Evolutionary conservation across 768 basidiomycete species (phyloP), one percentile per base, ranked within the genome.

Genomic region (Rhodosporidiobolus sp.): DNA sequence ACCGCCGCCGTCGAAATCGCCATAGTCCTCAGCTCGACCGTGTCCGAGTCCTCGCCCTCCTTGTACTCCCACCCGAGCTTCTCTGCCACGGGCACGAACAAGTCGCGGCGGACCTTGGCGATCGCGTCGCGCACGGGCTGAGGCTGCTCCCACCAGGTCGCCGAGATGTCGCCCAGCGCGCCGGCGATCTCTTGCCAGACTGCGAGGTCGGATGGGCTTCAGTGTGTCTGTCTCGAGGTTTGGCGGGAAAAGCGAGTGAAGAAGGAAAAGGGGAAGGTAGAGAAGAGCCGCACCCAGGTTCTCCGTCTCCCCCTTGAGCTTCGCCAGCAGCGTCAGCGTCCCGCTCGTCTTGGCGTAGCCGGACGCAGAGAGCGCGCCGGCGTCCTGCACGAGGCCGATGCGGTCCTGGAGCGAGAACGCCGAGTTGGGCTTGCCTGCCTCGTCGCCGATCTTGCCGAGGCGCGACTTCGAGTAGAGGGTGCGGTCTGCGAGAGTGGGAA

Each of bases 361-460:
- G 28, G 92, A 90, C 78, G 88, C 87, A 60, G 91, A 86, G 43
- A 97, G 85, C 1, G 89, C 89, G 78, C 90, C 84, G 1, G 89
- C 85, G 77, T 98, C 96, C 60, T 89, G 86, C 30, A 95, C 87
- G 35, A 99, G 84, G 26, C 94, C 94, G 77, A 97, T 88, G 32
- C 77, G 87, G 79, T 99, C 95, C 67, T 91, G 88, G 70, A 92
- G 82, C 1, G 88, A 85, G 83, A 95, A 92, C 14, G 85, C 52
- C n/a, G n/a, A 53, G 52, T 24, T 7, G 24, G 52, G 24, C 26
- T 53, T 53, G 26, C 22, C 52, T 14, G 52, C 26, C 26, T n/a
- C 22, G 52, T 53, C 52, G 52, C n/a, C 22, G 52, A 53, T 12
- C 22, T n/a, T 53, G 6, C 60, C 60, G 22, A 96, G 84, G 59